Evolutionary conservation across 495 filamentous ascomycete species (phyloP).

Genomic region (Polyplosphaeria fusca): DNA sequence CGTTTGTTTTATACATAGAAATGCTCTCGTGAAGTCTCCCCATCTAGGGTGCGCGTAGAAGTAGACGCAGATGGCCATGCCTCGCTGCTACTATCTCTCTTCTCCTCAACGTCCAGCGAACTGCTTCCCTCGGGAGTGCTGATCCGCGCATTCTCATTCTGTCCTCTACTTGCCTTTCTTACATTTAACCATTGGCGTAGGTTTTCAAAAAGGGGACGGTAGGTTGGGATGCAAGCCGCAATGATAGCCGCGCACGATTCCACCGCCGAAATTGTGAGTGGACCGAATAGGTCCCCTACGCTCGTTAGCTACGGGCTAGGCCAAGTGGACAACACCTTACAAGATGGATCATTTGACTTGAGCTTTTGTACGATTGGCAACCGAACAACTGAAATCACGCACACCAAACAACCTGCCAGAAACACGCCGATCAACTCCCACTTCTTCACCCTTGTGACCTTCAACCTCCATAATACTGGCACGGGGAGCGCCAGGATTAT

Average conservation of each 20-base stretch:
- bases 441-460: neutral
- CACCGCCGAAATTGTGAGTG: neutral
- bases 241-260: neutral
- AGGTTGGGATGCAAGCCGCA: neutral
- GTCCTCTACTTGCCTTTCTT: too few relatives aligned
- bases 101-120: too few relatives aligned
- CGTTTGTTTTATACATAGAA: too few relatives aligned
- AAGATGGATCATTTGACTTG: neutral
- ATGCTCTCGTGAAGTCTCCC: too few relatives aligned
- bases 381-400: neutral
- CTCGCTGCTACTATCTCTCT: too few relatives aligned
- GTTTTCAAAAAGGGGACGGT: neutral
- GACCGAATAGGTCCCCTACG: neutral
- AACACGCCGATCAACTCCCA: neutral
- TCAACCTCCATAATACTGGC: neutral
- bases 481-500: neutral
- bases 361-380: neutral
- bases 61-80: too few relatives aligned
- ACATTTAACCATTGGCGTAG: too few relatives aligned
- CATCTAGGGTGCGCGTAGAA: too few relatives aligned
- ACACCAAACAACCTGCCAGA: neutral
- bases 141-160: too few relatives aligned
- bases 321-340: too few relatives aligned
- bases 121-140: too few relatives aligned
- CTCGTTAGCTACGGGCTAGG: neutral